Evolutionary conservation across 805 yeast species (phyloP).

Genomic region (Saccharomycopsis sp.): DNA sequence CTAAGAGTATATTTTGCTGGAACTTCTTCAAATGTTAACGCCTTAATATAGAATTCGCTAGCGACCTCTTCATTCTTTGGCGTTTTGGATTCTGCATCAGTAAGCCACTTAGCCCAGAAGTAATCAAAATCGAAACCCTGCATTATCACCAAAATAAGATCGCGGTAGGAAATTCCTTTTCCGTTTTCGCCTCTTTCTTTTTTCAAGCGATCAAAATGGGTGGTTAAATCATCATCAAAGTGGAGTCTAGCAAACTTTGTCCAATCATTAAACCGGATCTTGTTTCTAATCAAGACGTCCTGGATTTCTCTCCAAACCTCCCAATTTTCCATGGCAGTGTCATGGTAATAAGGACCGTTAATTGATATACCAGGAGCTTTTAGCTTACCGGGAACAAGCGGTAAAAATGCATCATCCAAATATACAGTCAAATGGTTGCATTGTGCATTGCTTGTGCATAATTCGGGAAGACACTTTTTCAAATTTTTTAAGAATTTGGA

Average conservation of each 20-base stretch:
- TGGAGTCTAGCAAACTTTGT: not conserved
- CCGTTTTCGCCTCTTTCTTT: not conserved
- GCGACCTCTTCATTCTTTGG: not conserved
- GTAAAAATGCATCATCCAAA: not conserved
- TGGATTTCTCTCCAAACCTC: not conserved
- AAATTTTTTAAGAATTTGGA: not conserved
- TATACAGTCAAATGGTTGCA: not conserved
- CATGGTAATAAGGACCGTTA: not conserved
- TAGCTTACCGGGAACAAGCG: not conserved
- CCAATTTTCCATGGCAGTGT: not conserved
- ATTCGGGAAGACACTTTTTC: not conserved
- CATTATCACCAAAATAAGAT: not conserved
- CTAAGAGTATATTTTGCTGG: not conserved
- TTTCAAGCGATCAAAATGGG: not conserved
- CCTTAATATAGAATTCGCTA: not conserved
- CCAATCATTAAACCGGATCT: not conserved
- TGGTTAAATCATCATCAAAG: not conserved
- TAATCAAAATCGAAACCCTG: not conserved
- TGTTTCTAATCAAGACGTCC: not conserved
- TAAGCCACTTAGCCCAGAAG: not conserved
- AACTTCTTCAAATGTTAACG: not conserved
- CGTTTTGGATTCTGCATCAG: not conserved
- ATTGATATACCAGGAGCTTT: not conserved
- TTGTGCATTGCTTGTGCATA: not conserved
- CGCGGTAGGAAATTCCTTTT: not conserved